Percentiles rank a stretch among this genome's conserved stretches.
phyloP scores from a whole-genome alignment of 805 yeast species.

The Metschnikowia lunata region DNA sequence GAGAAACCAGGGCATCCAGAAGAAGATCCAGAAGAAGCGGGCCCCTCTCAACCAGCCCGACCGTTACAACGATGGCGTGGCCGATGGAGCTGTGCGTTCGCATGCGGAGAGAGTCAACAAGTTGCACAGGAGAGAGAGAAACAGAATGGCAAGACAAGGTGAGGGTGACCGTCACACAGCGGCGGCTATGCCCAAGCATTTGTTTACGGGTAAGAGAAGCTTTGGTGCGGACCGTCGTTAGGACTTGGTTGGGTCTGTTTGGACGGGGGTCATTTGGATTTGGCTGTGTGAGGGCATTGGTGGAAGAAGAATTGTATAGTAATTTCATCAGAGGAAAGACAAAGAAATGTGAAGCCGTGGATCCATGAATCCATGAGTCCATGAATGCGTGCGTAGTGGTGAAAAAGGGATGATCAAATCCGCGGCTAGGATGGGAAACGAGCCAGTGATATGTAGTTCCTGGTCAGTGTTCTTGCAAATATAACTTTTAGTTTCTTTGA shows the following conservation, averaged over 20 bases:
- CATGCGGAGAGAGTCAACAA: conserved; percentile 86
- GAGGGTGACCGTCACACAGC: conserved; percentile 92
- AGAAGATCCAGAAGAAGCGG: conserved; percentile 40
- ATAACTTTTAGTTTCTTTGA: too few species aligned
- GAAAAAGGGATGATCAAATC: too few species aligned
- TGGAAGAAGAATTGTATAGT: too few species aligned
- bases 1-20: conserved; percentile 44
- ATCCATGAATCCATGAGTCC: too few species aligned
- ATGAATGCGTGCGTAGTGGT: too few species aligned
- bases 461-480: too few species aligned
- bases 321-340: too few species aligned
- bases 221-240: conserved; percentile 90
- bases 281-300: too few species aligned
- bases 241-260: conserved; percentile 3
- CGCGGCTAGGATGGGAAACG: too few species aligned
- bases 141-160: conserved; percentile 87
- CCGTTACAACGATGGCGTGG: conserved; percentile 81
- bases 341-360: too few species aligned
- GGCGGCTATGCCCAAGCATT: conserved; percentile 85
- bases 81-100: conserved; percentile 72
- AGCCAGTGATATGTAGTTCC: too few species aligned
- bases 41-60: conserved; percentile 62
- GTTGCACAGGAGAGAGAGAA: conserved; percentile 89
- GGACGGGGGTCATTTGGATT: too few species aligned
- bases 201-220: conserved; percentile 96